A percentile compares a stretch with the other conserved stretches of the same genome.
These are phyloP conservation scores for Cutaneotrichosporon sp. DNA, from an alignment of 1,284 basidiomycete genomes.

Conservation along the genomic window DNA sequence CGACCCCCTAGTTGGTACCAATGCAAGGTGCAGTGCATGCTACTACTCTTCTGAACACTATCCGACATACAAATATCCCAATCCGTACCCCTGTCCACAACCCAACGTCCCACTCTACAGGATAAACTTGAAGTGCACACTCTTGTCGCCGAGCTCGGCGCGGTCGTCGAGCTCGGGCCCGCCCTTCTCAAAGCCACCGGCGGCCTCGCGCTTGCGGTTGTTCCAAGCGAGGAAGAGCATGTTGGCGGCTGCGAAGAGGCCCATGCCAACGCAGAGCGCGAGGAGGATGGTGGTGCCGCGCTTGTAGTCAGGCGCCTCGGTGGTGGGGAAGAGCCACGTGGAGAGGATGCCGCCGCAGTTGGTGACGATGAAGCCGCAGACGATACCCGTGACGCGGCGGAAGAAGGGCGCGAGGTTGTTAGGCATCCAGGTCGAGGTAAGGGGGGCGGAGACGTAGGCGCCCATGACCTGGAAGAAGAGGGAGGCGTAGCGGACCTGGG, in stretches of 20 bases:
- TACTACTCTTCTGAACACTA: neutral
- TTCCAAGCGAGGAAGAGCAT: conserved; percentile 26
- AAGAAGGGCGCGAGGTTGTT: conserved; percentile 64
- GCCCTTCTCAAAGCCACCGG: neutral
- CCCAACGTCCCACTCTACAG: conserved; percentile 3
- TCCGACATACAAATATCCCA: neutral
- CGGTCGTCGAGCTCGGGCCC: conserved; percentile 1
- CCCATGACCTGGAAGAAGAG: conserved; percentile 50
- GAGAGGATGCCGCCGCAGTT: conserved; percentile 64
- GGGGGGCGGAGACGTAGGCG: conserved; percentile 39
- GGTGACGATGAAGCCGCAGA: conserved; percentile 60
- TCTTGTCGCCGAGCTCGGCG: conserved; percentile 20
- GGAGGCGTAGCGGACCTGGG: conserved; percentile 40
- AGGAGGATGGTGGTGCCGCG: conserved; percentile 48
- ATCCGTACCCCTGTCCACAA: neutral
- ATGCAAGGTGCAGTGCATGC: too few relatives aligned
- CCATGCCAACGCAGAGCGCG: conserved; percentile 24
- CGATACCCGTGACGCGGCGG: conserved; percentile 61
- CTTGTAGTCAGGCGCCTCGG: conserved; percentile 56
- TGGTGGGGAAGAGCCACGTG: conserved; percentile 60
- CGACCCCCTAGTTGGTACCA: too few relatives aligned
- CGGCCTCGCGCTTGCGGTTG: conserved; percentile 21
- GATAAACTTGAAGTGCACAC: conserved; percentile 24
- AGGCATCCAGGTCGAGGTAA: conserved; percentile 49
- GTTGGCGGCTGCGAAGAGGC: conserved; percentile 27